Base-by-base conservation (phyloP, 148 eudicot genomes). In the Amaranthus cruentus region DNA sequence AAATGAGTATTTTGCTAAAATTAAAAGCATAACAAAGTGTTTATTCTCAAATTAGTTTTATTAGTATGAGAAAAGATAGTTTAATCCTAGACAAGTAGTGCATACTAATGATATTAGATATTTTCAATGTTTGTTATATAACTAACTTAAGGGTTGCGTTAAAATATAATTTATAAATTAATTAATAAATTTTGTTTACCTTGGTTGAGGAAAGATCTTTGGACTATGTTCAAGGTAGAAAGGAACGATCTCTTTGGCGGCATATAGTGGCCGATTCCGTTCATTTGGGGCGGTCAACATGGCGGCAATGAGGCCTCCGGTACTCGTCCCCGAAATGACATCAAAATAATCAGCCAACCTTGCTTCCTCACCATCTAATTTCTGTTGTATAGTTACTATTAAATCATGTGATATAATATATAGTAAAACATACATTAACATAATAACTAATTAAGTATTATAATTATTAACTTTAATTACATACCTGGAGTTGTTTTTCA, bases 281-380 rank as follows among this genome's bases (percentile, higher is more conserved):
- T 69, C 66, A 4, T 85, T 67, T 4, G 92, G 90, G n/a, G 87
- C 73, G 3, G 88, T 71, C 58, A 88, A 12, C 92, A 88, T 86
- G n/a, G 88, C 69, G 3, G 92, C 69, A 63, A 88, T 75, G 6
- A 88, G 79, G 69, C 92, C 87, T 0, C 92, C 90, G 0, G 88
- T 84, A 72, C 92, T 88, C 7, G 92, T 88, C 62, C 92, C 92
- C 0, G 92, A 68, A 15, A 88, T 84, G 28, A 86, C 88, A 50
- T 88, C 92, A 49, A 86, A 88, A 69, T 88, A 88, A 70, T 88
- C 89, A 2, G 80, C 88, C 42, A 86, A 75, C 38, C 89, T 75
- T 18, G 79, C 92, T 12, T 83, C 78, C 54, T 69, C 50, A 2
- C 90, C 90, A 75, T 88, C 92, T 51, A 86, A 65, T 7, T 62